A percentile compares a stretch with the other conserved stretches of the same genome.
phyloP scores from a whole-genome alignment of 768 basidiomycete species.

The Trametes cinnabarina region DNA sequence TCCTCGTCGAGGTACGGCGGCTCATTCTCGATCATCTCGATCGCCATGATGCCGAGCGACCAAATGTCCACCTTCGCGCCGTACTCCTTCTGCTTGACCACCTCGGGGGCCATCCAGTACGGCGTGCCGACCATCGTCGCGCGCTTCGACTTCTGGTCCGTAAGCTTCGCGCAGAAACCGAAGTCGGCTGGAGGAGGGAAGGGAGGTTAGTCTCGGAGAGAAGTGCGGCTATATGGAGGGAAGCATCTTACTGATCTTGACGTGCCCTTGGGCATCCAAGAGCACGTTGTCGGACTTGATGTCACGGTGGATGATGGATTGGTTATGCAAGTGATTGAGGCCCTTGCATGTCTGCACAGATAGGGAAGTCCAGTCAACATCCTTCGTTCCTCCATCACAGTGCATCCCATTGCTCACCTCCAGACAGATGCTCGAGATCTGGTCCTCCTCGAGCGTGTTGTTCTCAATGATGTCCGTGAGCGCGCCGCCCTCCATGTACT shows the following conservation, averaged over 20 bases:
- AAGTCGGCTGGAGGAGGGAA: slow-evolving; percentile 70
- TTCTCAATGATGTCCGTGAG: slow-evolving; percentile 98
- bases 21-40: slow-evolving; percentile 99
- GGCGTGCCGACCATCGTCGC: slow-evolving; percentile 99
- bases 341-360: slow-evolving; percentile 85
- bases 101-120: slow-evolving; percentile 99
- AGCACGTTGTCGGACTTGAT: slow-evolving; percentile 98
- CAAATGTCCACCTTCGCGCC: slow-evolving; percentile 96
- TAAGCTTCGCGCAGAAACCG: slow-evolving; percentile 94
- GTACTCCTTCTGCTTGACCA: slow-evolving; percentile 96
- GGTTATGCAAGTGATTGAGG: slow-evolving; percentile 86
- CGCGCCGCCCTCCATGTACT: slow-evolving; percentile 98
- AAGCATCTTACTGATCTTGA: slow-evolving; percentile 87
- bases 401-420: slow-evolving; percentile 58
- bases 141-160: slow-evolving; percentile 94
- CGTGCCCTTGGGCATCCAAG: slow-evolving; percentile 85
- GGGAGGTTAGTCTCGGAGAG: neutral
- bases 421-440: slow-evolving; percentile 86
- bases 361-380: neutral
- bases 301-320: slow-evolving; percentile 94
- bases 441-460: slow-evolving; percentile 91
- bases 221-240: neutral
- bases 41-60: slow-evolving; percentile 97
- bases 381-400: neutral
- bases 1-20: slow-evolving; percentile 96